A percentile compares a stretch with the other conserved stretches of the same genome.
These are phyloP conservation scores for Globisporangium splendens DNA, from an alignment of 352 stramenopile genomes.

Conservation along the genomic window DNA sequence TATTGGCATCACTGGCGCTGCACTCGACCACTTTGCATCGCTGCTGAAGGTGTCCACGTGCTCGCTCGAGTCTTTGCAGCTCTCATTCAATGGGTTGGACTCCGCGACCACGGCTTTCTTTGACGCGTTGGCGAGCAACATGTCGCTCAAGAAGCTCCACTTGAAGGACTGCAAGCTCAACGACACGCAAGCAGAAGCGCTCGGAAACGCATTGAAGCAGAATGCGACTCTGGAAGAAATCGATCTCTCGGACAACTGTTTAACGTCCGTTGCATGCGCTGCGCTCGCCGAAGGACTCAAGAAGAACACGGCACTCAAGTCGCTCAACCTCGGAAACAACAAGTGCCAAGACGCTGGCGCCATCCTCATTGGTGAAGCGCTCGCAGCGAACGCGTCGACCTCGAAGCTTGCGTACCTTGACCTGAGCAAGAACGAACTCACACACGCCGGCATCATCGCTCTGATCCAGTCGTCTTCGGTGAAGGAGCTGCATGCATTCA, in stretches of 20 bases:
- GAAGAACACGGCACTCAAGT: slow-evolving; percentile 41
- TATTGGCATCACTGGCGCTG: slow-evolving; percentile 35
- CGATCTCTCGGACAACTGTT: slow-evolving; percentile 69
- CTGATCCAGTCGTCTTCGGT: slow-evolving; percentile 43
- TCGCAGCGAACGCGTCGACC: slow-evolving; percentile 29
- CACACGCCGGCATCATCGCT: slow-evolving; percentile 34
- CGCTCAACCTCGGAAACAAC: slow-evolving; percentile 59
- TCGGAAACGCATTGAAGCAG: slow-evolving; percentile 37
- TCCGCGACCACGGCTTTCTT: slow-evolving; percentile 43
- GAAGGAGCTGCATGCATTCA: slow-evolving; percentile 68
- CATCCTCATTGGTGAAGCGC: slow-evolving; percentile 24
- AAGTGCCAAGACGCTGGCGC: slow-evolving; percentile 52
- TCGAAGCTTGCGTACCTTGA: slow-evolving; percentile 44
- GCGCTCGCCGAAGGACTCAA: slow-evolving; percentile 41
- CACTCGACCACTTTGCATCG: slow-evolving; percentile 43
- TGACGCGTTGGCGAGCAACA: slow-evolving; percentile 50
- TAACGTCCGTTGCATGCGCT: slow-evolving; percentile 29
- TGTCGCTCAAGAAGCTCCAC: slow-evolving; percentile 57
- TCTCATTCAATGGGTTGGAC: slow-evolving; percentile 70
- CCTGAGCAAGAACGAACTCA: slow-evolving; percentile 68
- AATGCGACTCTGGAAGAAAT: slow-evolving; percentile 54
- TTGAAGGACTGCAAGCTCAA: slow-evolving; percentile 65
- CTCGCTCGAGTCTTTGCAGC: slow-evolving; percentile 51
- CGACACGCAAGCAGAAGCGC: slow-evolving; percentile 31
- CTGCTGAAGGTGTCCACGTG: slow-evolving; percentile 38